Base-by-base conservation (phyloP, 768 basidiomycete species). In the Leccinum disarticulatum region DNA sequence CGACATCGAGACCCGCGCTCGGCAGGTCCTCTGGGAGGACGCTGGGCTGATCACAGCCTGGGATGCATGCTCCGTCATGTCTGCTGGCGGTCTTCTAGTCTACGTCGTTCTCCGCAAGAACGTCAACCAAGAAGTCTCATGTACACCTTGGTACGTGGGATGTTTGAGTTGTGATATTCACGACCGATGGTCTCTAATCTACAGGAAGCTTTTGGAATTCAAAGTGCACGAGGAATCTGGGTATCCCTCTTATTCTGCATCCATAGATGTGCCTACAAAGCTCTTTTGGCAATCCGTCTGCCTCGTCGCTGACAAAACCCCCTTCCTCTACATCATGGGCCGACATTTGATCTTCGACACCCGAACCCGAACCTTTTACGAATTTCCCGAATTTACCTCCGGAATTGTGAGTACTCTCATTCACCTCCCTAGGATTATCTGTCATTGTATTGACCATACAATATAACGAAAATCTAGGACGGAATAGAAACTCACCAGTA, bases 11-110 rank as follows among this genome's bases (percentile, higher is more conserved):
- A 61, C 53, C 0, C 33, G 17, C 15, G 13, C 49, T 31, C 48
- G 33, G 9, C 61, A 62, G 14, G 47, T 62, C 3, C 8, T 62
- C 2, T 62, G 35, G 47, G 52, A 62, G 31, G 60, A 50, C n/a
- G 3, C 43, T 14, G 30, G 47, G 27, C 17, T 41, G 38, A 59
- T 38, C 9, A 31, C 43, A 17, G 28, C 35, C 38, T 61, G 52
- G 36, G 48, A 50, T 15, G 38, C 27, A 1, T 60, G 58, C 41
- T 54, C 58, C 38, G 25, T 61, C 30, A n/a, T 33, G 17, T 60
- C 52, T 2, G 13, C 36, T 3, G 38, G 22, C 0, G 52, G 35
- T 38, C 52, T 15, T 17, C 19, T 53, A 1, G 22, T 61, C 35
- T 61, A 61, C 25, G 19, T 38, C 15, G 33, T 53, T 27, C 30